Conservation (phyloP, 352 stramenopile genomes). For the Phytophthora pisi region DNA sequence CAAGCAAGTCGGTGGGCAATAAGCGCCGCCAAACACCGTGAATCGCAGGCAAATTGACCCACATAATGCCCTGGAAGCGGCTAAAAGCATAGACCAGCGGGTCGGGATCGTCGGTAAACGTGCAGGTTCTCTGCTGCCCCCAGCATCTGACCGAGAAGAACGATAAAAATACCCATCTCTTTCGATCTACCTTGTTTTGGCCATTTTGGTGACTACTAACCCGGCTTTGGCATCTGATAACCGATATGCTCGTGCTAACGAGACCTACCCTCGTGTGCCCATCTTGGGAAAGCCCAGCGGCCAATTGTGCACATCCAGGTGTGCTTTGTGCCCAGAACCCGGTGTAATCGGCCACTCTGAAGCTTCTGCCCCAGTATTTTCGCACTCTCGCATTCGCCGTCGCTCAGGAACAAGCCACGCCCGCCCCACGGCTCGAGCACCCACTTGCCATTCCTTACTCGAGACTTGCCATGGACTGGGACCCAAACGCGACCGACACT, state of each 20-base stretch:
- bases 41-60: not conserved
- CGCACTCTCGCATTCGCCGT: conserved; percentile 34
- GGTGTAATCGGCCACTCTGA: not conserved
- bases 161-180: conserved; percentile 35
- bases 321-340: not conserved
- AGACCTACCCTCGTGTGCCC: not conserved
- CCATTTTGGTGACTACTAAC: conserved; percentile 17
- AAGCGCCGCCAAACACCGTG: not conserved
- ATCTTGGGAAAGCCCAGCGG: not conserved
- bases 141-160: conserved; percentile 13
- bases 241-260: not conserved
- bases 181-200: conserved; percentile 16
- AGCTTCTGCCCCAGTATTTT: conserved; percentile 28
- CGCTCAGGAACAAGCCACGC: conserved; percentile 13
- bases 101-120: not conserved
- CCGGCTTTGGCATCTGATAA: conserved; percentile 18
- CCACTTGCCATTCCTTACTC: not conserved
- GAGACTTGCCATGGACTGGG: conserved; percentile 65
- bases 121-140: conserved; percentile 14
- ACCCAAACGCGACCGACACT: conserved; percentile 49
- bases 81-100: not conserved
- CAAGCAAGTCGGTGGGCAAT: not conserved
- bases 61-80: not conserved
- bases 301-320: conserved; percentile 6
- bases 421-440: not conserved